Evolutionary conservation across 2,329 filamentous ascomycete species (phyloP), one percentile per base, ranked within the genome.

Genomic region (Xylaria digitata): DNA sequence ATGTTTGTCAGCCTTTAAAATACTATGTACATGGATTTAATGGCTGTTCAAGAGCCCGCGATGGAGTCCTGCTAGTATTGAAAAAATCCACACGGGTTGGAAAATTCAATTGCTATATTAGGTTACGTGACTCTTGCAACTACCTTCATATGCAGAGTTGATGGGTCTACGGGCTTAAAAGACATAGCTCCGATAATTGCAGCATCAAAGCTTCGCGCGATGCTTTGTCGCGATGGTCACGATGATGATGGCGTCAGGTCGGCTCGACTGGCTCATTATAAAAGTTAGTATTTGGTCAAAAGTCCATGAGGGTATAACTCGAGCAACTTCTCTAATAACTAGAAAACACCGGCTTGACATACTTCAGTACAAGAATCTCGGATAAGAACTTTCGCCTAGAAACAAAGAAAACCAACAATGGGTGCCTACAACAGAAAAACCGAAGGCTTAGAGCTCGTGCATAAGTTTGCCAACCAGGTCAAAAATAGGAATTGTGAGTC

Each of bases 391-490:
- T 9, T 23, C 34, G 2, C 26, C 21, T 3, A 53, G 32, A 54
- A 40, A 56, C 26, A 13, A 60, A 42, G 37, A 67, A 54, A 15
- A 43, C 6, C 49, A 61, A 66, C 6, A 55, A 73, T 73, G 71
- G 54, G 60, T 34, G 61, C 64, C 40, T 74, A 71, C 45, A 58
- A 52, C 42, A 67, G 71, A 61, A 45, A 70, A 17, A 72, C 70
- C 26, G 67, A 72, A 19, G 72, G 71, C 46, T 46, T 70, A 11
- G 53, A 61, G 7, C 67, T 72, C 43, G 69, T 72, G 32, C 71
- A 73, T 49, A 63, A 69, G 61, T 73, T 74, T 43, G 73, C 68
- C n/a, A 65, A 67, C 40, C 70, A 74, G 43, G 75, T 76, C 15
- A 43, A 73, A 68, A 43, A 43, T 26, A 65, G 58, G 50, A 55